Base-by-base conservation (phyloP, 192 early-diverging fungal genomes). In the Fimicolochytrium jonesii region DNA sequence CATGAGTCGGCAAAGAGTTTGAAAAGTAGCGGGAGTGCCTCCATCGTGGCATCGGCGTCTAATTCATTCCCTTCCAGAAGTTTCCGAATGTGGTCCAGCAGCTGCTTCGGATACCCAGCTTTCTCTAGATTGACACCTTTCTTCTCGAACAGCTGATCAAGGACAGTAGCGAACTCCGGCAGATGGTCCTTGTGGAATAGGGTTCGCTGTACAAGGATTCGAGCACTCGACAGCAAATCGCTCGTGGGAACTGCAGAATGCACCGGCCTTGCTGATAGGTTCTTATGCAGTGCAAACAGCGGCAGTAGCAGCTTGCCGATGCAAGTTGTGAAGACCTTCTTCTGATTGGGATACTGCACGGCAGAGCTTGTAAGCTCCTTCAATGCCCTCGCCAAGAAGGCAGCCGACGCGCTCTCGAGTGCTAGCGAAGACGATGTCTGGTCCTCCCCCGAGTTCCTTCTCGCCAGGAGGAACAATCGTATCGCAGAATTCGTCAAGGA, bases 181-280 rank as follows among this genome's bases (percentile, higher is more conserved):
- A 70, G 45, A 45, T 70, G 68, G 18, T 70, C 68, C 15, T 36
- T 50, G 31, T 70, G 68, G 46, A 70, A 63, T 17, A 70, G 52
- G 25, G 23, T 34, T n/a, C n/a, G n/a, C n/a, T n/a, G n/a, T n/a
- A n/a, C n/a, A n/a, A n/a, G n/a, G n/a, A n/a, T n/a, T n/a, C n/a
- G n/a, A n/a, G n/a, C n/a, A n/a, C n/a, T n/a, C n/a, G n/a, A n/a
- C n/a, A n/a, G n/a, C n/a, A n/a, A n/a, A n/a, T n/a, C n/a, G n/a
- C n/a, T n/a, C n/a, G n/a, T n/a, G n/a, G n/a, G n/a, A n/a, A n/a
- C n/a, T n/a, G n/a, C n/a, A n/a, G n/a, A n/a, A n/a, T n/a, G n/a
- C n/a, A n/a, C n/a, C n/a, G n/a, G n/a, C 13, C 22, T 42, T 6
- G 32, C 4, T n/a, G 6, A 5, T 9, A 18, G 13, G 56, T 42